Conservation (phyloP, 129 eudicot genomes). For the Pittosporum tobira region DNA sequence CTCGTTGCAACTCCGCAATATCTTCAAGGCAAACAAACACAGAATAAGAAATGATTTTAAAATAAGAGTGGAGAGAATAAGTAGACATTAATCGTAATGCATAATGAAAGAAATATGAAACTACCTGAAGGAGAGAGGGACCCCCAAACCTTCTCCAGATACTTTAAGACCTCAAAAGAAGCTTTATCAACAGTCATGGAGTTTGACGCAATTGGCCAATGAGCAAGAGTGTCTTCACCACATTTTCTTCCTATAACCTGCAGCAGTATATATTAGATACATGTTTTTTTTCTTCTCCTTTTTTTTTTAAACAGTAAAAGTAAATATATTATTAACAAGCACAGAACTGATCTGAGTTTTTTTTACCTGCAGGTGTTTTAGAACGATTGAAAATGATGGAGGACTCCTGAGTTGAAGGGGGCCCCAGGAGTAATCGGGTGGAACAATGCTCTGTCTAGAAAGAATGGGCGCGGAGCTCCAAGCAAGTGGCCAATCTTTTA, state of each 20-base stretch:
- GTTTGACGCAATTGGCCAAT: slow-evolving; percentile 81
- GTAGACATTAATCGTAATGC: neutral
- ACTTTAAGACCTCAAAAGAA: slow-evolving; percentile 75
- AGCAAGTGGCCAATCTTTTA: slow-evolving; percentile 97
- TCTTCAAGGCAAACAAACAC: slow-evolving; percentile 31
- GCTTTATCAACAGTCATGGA: slow-evolving; percentile 82
- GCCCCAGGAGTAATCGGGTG: slow-evolving; percentile 98
- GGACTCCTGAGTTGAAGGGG: slow-evolving; percentile 75
- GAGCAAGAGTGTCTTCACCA: slow-evolving; percentile 96
- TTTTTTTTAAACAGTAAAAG: neutral
- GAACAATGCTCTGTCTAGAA: slow-evolving; percentile 61
- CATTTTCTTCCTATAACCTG: slow-evolving; percentile 80
- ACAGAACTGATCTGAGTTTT: slow-evolving; percentile 1
- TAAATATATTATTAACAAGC: neutral
- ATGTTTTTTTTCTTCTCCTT: no score
- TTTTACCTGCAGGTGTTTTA: slow-evolving; percentile 75
- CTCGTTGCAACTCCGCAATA: slow-evolving; percentile 56
- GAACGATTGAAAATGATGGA: slow-evolving; percentile 59
- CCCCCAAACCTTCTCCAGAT: slow-evolving; percentile 79
- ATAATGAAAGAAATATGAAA: slow-evolving; percentile 5
- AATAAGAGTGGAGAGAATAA: neutral
- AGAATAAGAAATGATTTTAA: slow-evolving; percentile 2
- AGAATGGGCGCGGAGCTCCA: slow-evolving; percentile 93
- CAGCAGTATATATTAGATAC: neutral
- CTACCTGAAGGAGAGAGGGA: slow-evolving; percentile 89